A percentile compares a stretch with the other conserved stretches of the same genome.
phyloP scores from a whole-genome alignment of 805 yeast species.

The Cyberlindnera mrakii region DNA sequence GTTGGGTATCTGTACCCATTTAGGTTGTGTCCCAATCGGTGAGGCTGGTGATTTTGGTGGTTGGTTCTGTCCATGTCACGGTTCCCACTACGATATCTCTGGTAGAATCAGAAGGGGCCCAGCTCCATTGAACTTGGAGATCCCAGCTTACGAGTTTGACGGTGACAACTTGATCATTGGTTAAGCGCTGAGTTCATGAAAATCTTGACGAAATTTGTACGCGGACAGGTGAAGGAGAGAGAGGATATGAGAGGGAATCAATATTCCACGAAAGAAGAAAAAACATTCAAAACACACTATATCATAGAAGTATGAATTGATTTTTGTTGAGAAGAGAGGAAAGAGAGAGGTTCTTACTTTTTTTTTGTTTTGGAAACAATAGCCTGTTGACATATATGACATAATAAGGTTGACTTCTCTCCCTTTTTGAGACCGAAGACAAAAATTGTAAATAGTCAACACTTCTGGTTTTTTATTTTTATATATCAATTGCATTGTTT shows the following conservation, averaged over 20 bases:
- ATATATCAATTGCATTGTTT: conserved; percentile 14
- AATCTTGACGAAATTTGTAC: neutral
- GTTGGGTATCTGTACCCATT: conserved; percentile 99
- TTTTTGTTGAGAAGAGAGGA: neutral
- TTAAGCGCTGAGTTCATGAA: conserved; percentile 32
- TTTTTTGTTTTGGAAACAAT: neutral
- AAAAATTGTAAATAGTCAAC: conserved; percentile 16
- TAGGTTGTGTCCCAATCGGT: conserved; percentile 99
- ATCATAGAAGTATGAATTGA: conserved; percentile 1
- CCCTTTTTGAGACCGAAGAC: conserved; percentile 7
- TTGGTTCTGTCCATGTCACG: conserved; percentile 99
- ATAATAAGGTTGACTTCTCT: too few species aligned
- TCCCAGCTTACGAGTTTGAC: conserved; percentile 84
- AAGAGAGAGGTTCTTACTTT: neutral
- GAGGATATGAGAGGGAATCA: neutral
- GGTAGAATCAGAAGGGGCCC: conserved; percentile 99
- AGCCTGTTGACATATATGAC: too few species aligned
- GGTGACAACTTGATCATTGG: conserved; percentile 87
- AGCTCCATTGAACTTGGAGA: conserved; percentile 97
- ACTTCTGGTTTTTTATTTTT: conserved; percentile 12
- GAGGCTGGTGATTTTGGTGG: conserved; percentile 99
- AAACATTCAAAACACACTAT: conserved; percentile 4
- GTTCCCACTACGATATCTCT: conserved; percentile 99
- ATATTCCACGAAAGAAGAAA: neutral
- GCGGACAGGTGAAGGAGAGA: neutral